Evolutionary conservation across 2,329 filamentous ascomycete genomes (phyloP).

Genomic region (Fusarium dlaminii): DNA sequence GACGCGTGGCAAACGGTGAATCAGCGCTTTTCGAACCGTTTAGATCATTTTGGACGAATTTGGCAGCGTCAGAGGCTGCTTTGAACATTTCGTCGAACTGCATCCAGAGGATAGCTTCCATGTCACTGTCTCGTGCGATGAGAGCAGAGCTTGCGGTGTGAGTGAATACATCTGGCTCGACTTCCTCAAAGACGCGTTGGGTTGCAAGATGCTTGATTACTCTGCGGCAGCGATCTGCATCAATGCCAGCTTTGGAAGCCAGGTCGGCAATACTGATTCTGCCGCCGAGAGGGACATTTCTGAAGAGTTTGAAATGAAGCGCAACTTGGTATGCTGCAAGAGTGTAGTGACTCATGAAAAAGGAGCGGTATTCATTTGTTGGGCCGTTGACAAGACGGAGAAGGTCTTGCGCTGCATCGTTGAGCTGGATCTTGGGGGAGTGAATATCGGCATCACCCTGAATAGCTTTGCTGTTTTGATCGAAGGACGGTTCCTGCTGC

Average conservation of each 20-base stretch:
- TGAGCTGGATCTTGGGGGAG: not conserved
- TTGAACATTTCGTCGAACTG: not conserved
- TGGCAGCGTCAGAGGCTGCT: not conserved
- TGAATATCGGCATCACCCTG: not conserved
- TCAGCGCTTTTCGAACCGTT: not conserved
- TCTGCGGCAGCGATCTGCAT: not conserved
- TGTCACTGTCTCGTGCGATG: not conserved
- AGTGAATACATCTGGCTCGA: not conserved
- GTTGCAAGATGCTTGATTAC: not conserved
- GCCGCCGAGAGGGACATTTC: accelerated
- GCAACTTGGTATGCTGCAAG: not conserved
- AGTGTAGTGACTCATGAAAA: not conserved
- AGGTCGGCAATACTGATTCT: not conserved
- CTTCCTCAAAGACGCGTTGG: not conserved
- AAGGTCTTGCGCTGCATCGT: not conserved
- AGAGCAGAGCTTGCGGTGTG: not conserved
- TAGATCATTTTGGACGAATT: not conserved
- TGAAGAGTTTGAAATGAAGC: not conserved
- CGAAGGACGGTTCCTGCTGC: not conserved
- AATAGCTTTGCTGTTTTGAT: not conserved
- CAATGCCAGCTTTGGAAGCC: not conserved
- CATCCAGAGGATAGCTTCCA: not conserved
- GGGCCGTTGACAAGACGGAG: not conserved
- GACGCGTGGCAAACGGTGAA: not conserved
- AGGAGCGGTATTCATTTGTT: not conserved